A percentile compares a stretch with the other conserved stretches of the same genome.
Evolutionary conservation across 2,329 filamentous ascomycete genomes (phyloP).

Genomic region (Emericellopsis cladophorae): DNA sequence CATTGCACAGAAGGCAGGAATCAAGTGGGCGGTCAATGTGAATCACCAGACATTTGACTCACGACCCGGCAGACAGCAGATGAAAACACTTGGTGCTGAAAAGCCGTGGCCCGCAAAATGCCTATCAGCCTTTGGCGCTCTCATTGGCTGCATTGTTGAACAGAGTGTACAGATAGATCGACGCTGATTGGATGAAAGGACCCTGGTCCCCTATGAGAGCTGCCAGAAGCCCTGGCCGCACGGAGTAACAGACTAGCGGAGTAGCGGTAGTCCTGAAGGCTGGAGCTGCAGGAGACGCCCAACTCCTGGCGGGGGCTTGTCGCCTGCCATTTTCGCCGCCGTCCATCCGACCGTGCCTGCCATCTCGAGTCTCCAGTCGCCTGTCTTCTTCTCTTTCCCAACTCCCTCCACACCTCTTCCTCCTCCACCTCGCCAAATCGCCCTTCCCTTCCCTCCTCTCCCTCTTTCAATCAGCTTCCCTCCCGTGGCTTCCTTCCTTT

Average conservation of each 20-base stretch:
- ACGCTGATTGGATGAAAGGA: no score
- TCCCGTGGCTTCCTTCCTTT: conserved; percentile 5
- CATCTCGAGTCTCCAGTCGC: conserved; percentile 1
- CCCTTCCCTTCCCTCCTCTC: conserved; percentile 1
- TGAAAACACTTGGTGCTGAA: neutral
- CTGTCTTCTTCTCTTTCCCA: neutral
- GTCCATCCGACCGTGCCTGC: conserved; percentile 2
- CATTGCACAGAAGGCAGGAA: neutral
- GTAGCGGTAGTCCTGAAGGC: neutral
- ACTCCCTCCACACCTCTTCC: neutral
- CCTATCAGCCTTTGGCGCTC: neutral
- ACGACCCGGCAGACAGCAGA: neutral
- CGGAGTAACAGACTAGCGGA: neutral
- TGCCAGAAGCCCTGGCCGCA: neutral
- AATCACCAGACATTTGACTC: neutral
- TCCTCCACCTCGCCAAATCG: conserved; percentile 1
- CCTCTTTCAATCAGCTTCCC: conserved; percentile 2
- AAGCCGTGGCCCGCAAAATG: neutral
- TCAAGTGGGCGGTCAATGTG: no score
- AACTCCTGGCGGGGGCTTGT: neutral
- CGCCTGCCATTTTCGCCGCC: conserved; percentile 1
- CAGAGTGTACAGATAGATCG: no score
- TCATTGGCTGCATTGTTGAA: no score
- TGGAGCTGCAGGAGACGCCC: neutral
- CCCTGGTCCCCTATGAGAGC: neutral